phyloP scores from a whole-genome alignment of 2,329 filamentous ascomycete genomes.

The Nannizziopsis arthrosporioides region DNA sequence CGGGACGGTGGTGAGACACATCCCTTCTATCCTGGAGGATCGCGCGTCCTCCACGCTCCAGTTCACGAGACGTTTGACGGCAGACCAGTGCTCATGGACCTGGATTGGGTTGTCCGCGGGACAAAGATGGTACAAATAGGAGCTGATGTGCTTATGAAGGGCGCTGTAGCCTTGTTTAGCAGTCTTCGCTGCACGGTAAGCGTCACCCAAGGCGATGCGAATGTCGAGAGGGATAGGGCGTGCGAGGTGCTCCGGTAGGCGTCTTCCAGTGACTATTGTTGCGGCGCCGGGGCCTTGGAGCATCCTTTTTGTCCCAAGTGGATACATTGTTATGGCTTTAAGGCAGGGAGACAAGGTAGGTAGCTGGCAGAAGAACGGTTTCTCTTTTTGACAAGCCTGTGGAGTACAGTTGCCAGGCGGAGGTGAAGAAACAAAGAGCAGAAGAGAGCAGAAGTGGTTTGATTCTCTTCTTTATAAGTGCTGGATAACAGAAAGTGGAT shows the following conservation, averaged over 20 bases:
- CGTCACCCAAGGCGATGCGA: conserved; percentile 11
- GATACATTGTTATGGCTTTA: no score
- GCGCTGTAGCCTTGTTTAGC: conserved; percentile 14
- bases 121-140: conserved; percentile 22
- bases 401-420: no score
- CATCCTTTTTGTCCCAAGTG: no score
- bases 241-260: conserved; percentile 3
- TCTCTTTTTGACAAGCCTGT: no score
- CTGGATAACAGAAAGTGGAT: no score
- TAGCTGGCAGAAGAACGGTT: no score
- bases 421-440: no score
- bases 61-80: conserved; percentile 20
- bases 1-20: conserved; percentile 14
- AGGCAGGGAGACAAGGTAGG: no score
- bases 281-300: not conserved
- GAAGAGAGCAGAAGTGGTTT: no score
- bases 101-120: conserved; percentile 5
- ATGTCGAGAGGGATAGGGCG: conserved; percentile 3
- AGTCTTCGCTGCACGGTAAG: conserved; percentile 14
- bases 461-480: no score
- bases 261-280: not conserved
- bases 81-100: conserved; percentile 15
- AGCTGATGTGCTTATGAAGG: conserved; percentile 14
- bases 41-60: conserved; percentile 15
- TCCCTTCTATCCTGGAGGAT: conserved; percentile 13